phyloP scores from a whole-genome alignment of 805 yeast species.

The Millerozyma acaciae region DNA sequence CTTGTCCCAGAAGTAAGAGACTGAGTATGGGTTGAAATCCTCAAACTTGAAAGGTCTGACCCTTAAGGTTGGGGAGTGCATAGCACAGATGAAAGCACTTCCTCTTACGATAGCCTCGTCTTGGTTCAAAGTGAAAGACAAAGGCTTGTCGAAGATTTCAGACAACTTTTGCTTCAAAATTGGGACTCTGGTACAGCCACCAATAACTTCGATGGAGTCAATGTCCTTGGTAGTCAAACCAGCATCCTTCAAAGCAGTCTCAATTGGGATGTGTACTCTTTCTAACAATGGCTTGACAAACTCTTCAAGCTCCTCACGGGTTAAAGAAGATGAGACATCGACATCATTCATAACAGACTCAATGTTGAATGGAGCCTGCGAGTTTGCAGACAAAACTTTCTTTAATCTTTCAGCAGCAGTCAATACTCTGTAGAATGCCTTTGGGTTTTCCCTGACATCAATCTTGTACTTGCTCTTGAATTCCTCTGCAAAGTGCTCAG shows the following conservation, averaged over 20 bases:
- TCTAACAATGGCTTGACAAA: slow-evolving; percentile 76
- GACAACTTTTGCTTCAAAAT: slow-evolving; percentile 76
- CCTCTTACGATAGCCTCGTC: slow-evolving; percentile 99
- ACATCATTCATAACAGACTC: slow-evolving; percentile 97
- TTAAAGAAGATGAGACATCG: slow-evolving; percentile 84
- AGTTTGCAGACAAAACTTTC: slow-evolving; percentile 94
- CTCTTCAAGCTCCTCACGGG: slow-evolving; percentile 91
- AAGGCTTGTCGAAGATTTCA: slow-evolving; percentile 76
- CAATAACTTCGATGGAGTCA: slow-evolving; percentile 91
- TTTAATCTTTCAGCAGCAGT: slow-evolving; percentile 90
- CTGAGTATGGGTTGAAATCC: slow-evolving; percentile 88
- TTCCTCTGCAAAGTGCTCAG: slow-evolving; percentile 91
- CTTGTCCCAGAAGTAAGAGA: slow-evolving; percentile 92
- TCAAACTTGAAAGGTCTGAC: slow-evolving; percentile 98
- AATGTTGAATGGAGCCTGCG: slow-evolving; percentile 88
- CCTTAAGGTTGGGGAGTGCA: slow-evolving; percentile 97
- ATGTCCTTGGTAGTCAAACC: slow-evolving; percentile 67
- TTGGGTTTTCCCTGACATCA: slow-evolving; percentile 85
- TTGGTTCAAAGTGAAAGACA: slow-evolving; percentile 94
- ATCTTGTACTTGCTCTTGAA: slow-evolving; percentile 90
- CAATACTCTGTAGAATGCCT: slow-evolving; percentile 91
- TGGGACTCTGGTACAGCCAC: slow-evolving; percentile 99
- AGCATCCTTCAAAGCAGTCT: slow-evolving; percentile 77
- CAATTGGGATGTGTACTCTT: slow-evolving; percentile 73
- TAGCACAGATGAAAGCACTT: slow-evolving; percentile 98